Evolutionary conservation across 306 rosid species (phyloP).

Genomic region (Cyamopsis tetragonoloba): DNA sequence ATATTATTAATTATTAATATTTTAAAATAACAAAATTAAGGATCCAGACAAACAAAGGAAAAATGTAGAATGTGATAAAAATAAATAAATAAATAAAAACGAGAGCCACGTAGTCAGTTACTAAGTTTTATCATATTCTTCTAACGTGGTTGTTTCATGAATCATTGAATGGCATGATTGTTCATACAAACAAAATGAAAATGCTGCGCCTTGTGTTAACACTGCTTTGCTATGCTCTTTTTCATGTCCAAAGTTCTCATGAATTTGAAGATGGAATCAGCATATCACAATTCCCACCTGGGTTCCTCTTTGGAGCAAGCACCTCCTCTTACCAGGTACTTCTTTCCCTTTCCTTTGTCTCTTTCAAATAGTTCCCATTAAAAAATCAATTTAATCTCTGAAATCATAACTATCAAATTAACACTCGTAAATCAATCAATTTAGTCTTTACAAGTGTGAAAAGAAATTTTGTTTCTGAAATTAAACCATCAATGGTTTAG

Average conservation of each 20-base stretch:
- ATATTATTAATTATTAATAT: no score
- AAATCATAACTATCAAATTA: no score
- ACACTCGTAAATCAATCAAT: no score
- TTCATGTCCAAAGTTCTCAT: conserved; percentile 22
- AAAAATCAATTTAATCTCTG: no score
- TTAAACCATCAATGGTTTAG: no score
- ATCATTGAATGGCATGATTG: neutral
- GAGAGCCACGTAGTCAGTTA: neutral
- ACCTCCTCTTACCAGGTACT: conserved; percentile 62
- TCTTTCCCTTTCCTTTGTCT: neutral
- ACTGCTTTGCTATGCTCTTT: neutral
- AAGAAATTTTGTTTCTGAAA: no score
- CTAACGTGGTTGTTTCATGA: neutral
- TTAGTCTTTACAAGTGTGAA: no score
- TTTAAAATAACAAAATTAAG: no score
- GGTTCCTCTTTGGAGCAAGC: conserved; percentile 54
- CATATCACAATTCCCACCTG: conserved; percentile 43
- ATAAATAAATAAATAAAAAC: neutral
- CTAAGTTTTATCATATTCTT: neutral
- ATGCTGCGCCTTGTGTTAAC: neutral
- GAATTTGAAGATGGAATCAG: conserved; percentile 23
- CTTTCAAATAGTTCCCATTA: no score
- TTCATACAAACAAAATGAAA: neutral
- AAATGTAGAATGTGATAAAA: neutral
- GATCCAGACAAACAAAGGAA: no score